Percentiles rank a stretch among this genome's conserved stretches.
Evolutionary conservation across 2,329 filamentous ascomycete species (phyloP).

Genomic region (Moelleriella libera): DNA sequence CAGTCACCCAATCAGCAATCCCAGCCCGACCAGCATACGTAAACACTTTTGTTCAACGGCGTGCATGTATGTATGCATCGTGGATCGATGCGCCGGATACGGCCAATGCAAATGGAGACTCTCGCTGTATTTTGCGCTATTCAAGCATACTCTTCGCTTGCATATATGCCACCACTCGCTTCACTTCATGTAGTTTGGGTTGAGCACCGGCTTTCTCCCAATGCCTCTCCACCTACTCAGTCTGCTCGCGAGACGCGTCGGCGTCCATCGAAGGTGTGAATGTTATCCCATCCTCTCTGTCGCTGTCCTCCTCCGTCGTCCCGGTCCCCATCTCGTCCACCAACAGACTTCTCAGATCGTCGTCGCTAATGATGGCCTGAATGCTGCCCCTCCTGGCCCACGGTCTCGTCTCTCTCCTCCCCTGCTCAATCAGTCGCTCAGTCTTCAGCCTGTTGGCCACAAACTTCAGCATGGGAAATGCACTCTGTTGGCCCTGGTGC

Average conservation of each 20-base stretch:
- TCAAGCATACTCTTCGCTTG: no score
- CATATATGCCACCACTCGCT: no score
- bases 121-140: no score
- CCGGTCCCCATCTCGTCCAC: constrained; percentile 18
- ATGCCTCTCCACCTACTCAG: neutral
- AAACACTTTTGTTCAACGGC: no score
- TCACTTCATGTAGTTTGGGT: no score
- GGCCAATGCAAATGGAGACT: no score
- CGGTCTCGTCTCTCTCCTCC: constrained; percentile 37
- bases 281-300: constrained; percentile 15
- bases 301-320: constrained; percentile 23
- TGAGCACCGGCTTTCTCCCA: no score
- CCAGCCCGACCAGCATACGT: no score
- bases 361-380: constrained; percentile 47
- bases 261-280: constrained; percentile 10
- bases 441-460: constrained; percentile 75
- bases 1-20: no score
- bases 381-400: constrained; percentile 35
- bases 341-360: constrained; percentile 39
- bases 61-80: no score
- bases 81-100: no score
- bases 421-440: constrained; percentile 54
- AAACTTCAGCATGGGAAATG: constrained; percentile 87
- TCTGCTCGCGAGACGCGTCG: constrained; percentile 4
- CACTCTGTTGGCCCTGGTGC: constrained; percentile 74